These are phyloP conservation scores for Kodamaea arcana DNA, from an alignment of 1,139 yeast species.

Conservation along the genomic window DNA sequence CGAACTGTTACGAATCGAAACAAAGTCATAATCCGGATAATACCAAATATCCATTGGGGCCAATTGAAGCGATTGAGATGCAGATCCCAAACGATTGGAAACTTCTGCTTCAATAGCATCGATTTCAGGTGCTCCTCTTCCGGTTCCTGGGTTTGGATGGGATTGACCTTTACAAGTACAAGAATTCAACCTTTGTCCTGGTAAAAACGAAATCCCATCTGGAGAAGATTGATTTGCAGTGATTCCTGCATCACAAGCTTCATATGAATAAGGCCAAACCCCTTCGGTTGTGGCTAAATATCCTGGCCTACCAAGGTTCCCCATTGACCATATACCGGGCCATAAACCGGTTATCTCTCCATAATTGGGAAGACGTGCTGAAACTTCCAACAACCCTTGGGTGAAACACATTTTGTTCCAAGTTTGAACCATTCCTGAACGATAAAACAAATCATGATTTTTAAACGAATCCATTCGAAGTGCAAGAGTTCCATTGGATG, in stretches of 20 bases:
- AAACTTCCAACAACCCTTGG: constrained; percentile 67
- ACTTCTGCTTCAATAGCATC: constrained; percentile 26
- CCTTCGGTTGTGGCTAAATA: constrained; percentile 77
- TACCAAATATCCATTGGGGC: constrained; percentile 31
- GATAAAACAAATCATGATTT: constrained; percentile 67
- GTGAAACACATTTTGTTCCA: constrained; percentile 85
- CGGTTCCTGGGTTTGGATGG: constrained; percentile 26
- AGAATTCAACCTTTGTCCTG: constrained; percentile 67
- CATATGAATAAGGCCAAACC: constrained; percentile 86
- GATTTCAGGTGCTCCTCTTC: constrained; percentile 30
- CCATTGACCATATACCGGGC: constrained; percentile 92
- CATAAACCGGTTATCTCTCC: constrained; percentile 72
- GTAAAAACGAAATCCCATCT: constrained; percentile 75
- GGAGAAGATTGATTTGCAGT: constrained; percentile 83
- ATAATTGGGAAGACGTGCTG: constrained; percentile 67
- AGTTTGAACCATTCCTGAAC: constrained; percentile 81
- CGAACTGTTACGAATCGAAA: constrained; percentile 18
- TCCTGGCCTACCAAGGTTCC: constrained; percentile 83
- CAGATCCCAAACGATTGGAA: constrained; percentile 19
- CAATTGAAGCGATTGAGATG: constrained; percentile 26
- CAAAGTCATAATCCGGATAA: constrained; percentile 24
- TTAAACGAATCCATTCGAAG: constrained; percentile 70
- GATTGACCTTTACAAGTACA: constrained; percentile 26
- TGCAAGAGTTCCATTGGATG: constrained; percentile 60
- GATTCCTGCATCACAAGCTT: constrained; percentile 80